These are phyloP conservation scores for Lavandula angustifolia DNA, from an alignment of 257 asterid species.

Conservation along the genomic window DNA sequence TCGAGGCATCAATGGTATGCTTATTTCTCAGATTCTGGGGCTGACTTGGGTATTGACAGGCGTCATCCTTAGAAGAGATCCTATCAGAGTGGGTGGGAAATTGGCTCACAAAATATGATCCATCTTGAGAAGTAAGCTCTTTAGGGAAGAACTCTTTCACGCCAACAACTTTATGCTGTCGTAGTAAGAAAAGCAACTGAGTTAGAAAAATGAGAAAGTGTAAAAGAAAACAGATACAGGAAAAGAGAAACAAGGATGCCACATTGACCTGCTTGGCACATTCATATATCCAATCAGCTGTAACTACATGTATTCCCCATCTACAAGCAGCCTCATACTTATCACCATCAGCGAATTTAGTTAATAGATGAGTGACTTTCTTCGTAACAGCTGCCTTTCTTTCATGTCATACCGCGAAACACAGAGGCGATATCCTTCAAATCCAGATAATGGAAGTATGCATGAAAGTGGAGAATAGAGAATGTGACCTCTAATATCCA, in stretches of 20 bases:
- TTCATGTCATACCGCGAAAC: conserved; percentile 77
- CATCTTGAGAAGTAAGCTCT: conserved; percentile 72
- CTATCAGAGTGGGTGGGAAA: conserved; percentile 63
- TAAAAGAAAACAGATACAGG: conserved; percentile 25
- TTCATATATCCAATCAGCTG: conserved; percentile 86
- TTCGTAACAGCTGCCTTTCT: conserved; percentile 65
- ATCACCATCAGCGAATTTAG: conserved; percentile 79
- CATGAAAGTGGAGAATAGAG: conserved; percentile 92
- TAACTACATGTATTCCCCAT: conserved; percentile 71
- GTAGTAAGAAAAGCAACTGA: conserved; percentile 35
- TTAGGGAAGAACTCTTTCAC: conserved; percentile 64
- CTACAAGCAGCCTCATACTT: conserved; percentile 82
- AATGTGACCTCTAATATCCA: conserved; percentile 80
- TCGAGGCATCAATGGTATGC: conserved; percentile 38
- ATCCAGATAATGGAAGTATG: conserved; percentile 75
- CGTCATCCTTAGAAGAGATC: conserved; percentile 48
- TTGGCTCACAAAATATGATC: conserved; percentile 65
- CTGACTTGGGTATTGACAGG: conserved; percentile 54
- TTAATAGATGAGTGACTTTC: conserved; percentile 76
- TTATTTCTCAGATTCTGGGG: conserved; percentile 43
- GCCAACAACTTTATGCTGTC: conserved; percentile 77
- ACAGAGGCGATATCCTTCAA: conserved; percentile 70
- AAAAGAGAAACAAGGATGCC: conserved; percentile 27
- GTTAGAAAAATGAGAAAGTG: conserved; percentile 27
- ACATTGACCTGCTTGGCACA: conserved; percentile 71